phyloP scores from a whole-genome alignment of 768 basidiomycete species.

The Lanmaoa rubissima region DNA sequence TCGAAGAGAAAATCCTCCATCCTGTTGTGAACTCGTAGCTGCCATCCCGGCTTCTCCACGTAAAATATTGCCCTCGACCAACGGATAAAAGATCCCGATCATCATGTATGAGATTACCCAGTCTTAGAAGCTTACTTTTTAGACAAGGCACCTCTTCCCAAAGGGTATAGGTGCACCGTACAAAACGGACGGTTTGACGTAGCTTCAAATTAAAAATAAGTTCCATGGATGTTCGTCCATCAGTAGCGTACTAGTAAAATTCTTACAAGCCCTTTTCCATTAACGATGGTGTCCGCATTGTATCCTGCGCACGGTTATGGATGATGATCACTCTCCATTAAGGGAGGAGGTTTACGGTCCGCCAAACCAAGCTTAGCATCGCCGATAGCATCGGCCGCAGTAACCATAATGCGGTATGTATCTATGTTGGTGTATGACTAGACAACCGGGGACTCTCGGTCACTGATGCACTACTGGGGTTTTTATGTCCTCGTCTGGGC shows the following conservation, averaged over 20 bases:
- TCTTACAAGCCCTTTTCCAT: conserved; percentile 2
- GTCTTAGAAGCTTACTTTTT: conserved; percentile 12
- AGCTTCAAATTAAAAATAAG: neutral
- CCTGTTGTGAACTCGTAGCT: conserved; percentile 2
- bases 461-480: neutral
- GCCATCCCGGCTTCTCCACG: conserved; percentile 21
- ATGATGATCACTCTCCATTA: neutral
- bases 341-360: neutral
- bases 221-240: conserved; percentile 7
- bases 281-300: neutral
- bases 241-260: neutral
- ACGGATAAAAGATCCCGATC: conserved; percentile 11
- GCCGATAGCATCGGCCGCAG: conserved; percentile 21
- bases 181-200: conserved; percentile 12
- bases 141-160: conserved; percentile 11
- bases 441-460: conserved; percentile 1
- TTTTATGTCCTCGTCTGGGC: neutral
- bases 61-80: conserved; percentile 13
- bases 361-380: conserved; percentile 5
- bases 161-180: conserved; percentile 16
- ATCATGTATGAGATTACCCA: conserved; percentile 6
- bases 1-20: conserved; percentile 14
- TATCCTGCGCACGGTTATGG: neutral
- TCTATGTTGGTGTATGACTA: neutral
- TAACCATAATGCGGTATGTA: conserved; percentile 11